These are phyloP conservation scores for Talaromyces sp. DNA, from an alignment of 2,329 filamentous ascomycete species.

Conservation along the genomic window DNA sequence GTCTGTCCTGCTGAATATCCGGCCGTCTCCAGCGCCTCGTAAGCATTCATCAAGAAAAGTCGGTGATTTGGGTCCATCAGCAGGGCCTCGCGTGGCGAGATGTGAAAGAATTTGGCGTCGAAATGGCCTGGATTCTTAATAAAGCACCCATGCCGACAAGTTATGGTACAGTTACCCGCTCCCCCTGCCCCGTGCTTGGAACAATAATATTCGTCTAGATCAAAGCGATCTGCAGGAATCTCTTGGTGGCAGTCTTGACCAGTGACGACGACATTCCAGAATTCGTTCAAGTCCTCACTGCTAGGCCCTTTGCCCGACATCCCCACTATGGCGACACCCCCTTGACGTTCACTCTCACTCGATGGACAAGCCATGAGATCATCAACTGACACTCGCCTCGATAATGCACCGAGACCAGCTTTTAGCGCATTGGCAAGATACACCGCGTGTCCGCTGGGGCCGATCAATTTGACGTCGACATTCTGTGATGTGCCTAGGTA, in stretches of 20 bases:
- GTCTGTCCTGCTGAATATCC: background rate
- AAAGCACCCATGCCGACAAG: background rate
- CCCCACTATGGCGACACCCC: background rate
- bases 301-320: background rate
- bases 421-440: background rate
- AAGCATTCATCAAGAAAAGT: conserved; percentile 69
- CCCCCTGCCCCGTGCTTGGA: background rate
- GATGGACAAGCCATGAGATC: background rate
- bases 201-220: background rate
- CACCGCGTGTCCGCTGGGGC: background rate
- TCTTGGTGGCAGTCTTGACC: background rate
- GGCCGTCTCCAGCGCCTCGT: conserved; percentile 31
- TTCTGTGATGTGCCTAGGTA: background rate
- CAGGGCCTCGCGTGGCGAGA: conserved; percentile 69
- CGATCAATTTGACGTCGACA: background rate
- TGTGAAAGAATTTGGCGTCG: conserved; percentile 40
- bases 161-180: background rate
- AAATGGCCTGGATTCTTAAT: conserved; percentile 31
- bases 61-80: conserved; percentile 78
- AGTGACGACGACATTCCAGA: background rate
- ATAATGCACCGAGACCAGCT: background rate
- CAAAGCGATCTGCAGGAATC: background rate
- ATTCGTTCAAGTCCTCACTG: background rate
- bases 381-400: background rate
- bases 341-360: background rate